Percentiles rank a stretch among this genome's conserved stretches.
phyloP scores from a whole-genome alignment of 1,139 yeast genomes.

The Pichia sp. region DNA sequence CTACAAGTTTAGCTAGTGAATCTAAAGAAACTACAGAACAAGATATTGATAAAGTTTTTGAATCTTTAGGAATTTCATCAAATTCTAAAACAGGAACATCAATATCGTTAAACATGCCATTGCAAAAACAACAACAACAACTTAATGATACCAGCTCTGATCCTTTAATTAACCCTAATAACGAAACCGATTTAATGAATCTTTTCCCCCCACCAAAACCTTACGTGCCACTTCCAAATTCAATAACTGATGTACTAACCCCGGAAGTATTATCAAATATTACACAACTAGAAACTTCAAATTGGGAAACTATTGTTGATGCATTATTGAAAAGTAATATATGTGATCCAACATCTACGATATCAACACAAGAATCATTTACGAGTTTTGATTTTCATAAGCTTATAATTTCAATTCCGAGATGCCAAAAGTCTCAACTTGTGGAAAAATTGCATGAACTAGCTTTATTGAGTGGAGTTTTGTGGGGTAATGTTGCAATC shows the following conservation, averaged over 20 bases:
- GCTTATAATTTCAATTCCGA: slow-evolving; percentile 43
- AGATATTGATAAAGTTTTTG: slow-evolving; percentile 30
- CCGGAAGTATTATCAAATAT: slow-evolving; percentile 40
- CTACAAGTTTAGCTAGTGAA: slow-evolving; percentile 14
- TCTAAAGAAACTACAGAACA: slow-evolving; percentile 23
- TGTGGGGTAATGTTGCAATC: slow-evolving; percentile 33
- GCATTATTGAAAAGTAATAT: slow-evolving; percentile 30
- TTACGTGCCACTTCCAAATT: slow-evolving; percentile 35
- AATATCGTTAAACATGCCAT: not conserved
- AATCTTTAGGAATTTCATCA: slow-evolving; percentile 6
- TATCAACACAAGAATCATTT: slow-evolving; percentile 32
- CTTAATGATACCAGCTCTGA: not conserved
- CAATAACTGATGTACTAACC: slow-evolving; percentile 41
- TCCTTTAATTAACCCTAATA: slow-evolving; percentile 8
- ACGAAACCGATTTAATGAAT: slow-evolving; percentile 16
- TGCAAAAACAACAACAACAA: not conserved
- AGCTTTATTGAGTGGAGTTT: slow-evolving; percentile 21
- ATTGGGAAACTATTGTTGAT: slow-evolving; percentile 51
- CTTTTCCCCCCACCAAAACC: slow-evolving; percentile 25
- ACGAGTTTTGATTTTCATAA: slow-evolving; percentile 33
- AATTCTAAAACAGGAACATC: not conserved
- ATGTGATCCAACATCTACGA: slow-evolving; percentile 3
- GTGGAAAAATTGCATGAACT: slow-evolving; percentile 36
- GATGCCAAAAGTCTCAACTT: slow-evolving; percentile 30
- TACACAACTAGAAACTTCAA: slow-evolving; percentile 37